A percentile compares a stretch with the other conserved stretches of the same genome.
Conservation (phyloP, 1,284 basidiomycete genomes). For the Schizopora paradoxa region DNA sequence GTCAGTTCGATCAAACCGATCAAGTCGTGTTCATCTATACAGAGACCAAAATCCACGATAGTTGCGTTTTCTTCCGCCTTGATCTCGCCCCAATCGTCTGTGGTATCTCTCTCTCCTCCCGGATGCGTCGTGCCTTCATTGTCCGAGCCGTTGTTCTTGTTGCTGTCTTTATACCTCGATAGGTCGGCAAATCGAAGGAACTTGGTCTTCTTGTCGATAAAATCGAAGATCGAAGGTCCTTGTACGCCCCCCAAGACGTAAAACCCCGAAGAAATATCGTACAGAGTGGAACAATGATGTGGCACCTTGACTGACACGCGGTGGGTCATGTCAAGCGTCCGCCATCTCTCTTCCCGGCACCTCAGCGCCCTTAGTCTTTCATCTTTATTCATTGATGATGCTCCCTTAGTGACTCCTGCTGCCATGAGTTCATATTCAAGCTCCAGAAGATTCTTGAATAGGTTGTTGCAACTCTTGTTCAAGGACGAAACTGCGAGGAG, state of each 20-base stretch:
- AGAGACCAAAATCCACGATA: conserved; percentile 39
- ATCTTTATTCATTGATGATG: not conserved
- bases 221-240: no score
- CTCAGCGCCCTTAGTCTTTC: conserved; percentile 7
- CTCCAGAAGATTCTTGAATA: conserved; percentile 1
- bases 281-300: conserved; percentile 12
- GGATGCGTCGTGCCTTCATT: no score
- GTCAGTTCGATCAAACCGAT: conserved; percentile 32
- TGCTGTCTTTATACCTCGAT: no score
- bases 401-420: conserved; percentile 7
- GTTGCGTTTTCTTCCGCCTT: no score
- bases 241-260: conserved; percentile 16
- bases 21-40: conserved; percentile 43
- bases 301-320: conserved; percentile 9
- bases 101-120: no score
- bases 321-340: conserved; percentile 3
- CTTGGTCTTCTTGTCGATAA: no score
- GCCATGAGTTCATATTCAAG: conserved; percentile 9
- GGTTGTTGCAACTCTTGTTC: conserved; percentile 3
- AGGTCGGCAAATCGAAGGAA: no score
- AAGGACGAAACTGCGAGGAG: conserved; percentile 4
- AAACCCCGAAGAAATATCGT: conserved; percentile 15
- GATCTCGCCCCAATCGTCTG: no score
- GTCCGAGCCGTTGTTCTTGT: no score
- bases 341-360: conserved; percentile 8